phyloP scores from a whole-genome alignment of 2,329 filamentous ascomycete species.

The Cucurbitaria berberidis region DNA sequence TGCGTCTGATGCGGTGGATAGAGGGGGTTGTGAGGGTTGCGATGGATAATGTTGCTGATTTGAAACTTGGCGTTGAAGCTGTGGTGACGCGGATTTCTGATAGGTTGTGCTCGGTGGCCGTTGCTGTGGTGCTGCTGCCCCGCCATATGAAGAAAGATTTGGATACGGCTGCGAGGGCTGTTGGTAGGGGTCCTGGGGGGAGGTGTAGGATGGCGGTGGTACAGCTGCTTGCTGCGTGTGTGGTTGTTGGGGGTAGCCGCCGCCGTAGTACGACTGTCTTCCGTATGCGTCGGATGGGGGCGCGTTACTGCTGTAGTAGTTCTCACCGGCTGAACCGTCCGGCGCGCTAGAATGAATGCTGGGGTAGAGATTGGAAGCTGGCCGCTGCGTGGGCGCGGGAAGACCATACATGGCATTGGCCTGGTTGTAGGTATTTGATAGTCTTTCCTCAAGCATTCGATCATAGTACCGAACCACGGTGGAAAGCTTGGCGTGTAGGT shows the following conservation, averaged over 20 bases:
- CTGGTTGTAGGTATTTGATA: conserved; percentile 91
- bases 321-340: conserved; percentile 68
- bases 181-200: conserved; percentile 41
- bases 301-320: conserved; percentile 77
- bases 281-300: conserved; percentile 56
- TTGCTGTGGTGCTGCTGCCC: conserved; percentile 30
- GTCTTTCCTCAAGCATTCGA: conserved; percentile 92
- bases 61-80: conserved; percentile 44
- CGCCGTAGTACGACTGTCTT: conserved; percentile 59
- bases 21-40: conserved; percentile 42
- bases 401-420: conserved; percentile 58
- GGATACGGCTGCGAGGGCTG: conserved; percentile 47
- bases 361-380: conserved; percentile 71
- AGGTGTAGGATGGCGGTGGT: conserved; percentile 33
- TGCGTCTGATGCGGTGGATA: conserved; percentile 40
- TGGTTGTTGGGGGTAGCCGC: conserved; percentile 51
- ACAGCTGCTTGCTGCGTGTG: conserved; percentile 43
- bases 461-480: conserved; percentile 98
- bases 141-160: conserved; percentile 33
- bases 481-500: conserved; percentile 92
- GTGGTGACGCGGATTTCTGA: conserved; percentile 45
- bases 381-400: conserved; percentile 45
- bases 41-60: conserved; percentile 46
- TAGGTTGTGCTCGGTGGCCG: conserved; percentile 32
- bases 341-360: conserved; percentile 57